Percentiles rank a stretch among this genome's conserved stretches.
Conservation (phyloP, 305 asterid species). For the Lippia alba region DNA sequence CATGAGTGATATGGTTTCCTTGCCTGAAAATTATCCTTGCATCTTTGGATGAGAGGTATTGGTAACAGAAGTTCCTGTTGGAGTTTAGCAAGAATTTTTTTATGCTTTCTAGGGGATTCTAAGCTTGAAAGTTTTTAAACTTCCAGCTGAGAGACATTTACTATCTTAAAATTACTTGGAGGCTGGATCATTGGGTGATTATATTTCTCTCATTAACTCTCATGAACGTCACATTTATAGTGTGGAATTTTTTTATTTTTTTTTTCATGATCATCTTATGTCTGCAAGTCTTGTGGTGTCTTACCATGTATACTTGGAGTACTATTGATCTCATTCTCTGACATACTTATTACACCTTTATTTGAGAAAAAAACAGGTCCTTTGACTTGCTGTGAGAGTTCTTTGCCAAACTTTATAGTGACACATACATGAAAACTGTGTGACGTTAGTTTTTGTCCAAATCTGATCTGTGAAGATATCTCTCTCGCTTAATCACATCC, state of each 20-base stretch:
- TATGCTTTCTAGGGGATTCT: constrained; percentile 14
- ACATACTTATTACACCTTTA: not conserved
- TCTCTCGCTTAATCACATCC: constrained; percentile 11
- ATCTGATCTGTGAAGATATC: constrained; percentile 20
- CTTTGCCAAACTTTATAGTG: constrained; percentile 14
- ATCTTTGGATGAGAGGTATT: not conserved
- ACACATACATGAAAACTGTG: not conserved
- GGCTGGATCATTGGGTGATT: not conserved
- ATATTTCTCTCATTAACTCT: not conserved
- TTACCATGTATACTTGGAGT: not conserved
- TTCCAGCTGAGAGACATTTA: constrained; percentile 15
- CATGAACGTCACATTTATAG: constrained; percentile 3
- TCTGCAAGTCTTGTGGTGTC: not conserved
- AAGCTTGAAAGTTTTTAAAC: constrained; percentile 24
- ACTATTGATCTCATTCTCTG: not conserved
- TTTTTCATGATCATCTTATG: not conserved
- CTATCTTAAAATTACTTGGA: constrained; percentile 5
- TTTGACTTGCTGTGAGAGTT: constrained; percentile 22
- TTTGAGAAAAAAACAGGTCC: constrained; percentile 11
- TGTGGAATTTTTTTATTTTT: not conserved
- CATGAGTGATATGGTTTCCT: not conserved
- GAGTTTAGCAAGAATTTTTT: constrained; percentile 10
- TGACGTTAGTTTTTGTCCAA: constrained; percentile 10
- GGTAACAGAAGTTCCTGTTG: constrained; percentile 1
- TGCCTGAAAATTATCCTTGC: not conserved